Conservation (phyloP, 495 filamentous ascomycete genomes). For the Cladorrhinum samala region DNA sequence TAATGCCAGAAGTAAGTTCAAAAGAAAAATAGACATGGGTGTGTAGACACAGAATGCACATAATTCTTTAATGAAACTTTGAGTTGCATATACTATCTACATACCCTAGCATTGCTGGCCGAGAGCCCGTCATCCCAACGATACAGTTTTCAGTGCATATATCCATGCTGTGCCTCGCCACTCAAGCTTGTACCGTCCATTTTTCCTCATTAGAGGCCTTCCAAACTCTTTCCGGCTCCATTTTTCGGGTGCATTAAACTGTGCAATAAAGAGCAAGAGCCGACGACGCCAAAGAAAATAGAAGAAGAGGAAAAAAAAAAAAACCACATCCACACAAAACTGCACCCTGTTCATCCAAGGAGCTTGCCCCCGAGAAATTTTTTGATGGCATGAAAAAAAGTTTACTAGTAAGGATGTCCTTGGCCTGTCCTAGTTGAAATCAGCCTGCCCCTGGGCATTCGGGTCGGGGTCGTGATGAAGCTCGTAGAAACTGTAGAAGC, state of each 20-base stretch:
- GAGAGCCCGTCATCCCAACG: too few species aligned
- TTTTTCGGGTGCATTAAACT: not conserved
- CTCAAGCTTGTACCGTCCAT: not conserved
- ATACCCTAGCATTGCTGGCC: too few species aligned
- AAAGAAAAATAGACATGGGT: not conserved
- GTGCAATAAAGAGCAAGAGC: not conserved
- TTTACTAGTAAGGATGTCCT: not conserved
- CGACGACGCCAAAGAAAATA: not conserved
- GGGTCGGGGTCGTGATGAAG: constrained; percentile 49
- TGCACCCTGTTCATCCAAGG: not conserved
- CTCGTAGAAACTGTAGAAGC: constrained; percentile 60
- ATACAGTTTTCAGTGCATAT: not conserved
- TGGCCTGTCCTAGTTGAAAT: constrained; percentile 31
- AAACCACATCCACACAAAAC: too few species aligned
- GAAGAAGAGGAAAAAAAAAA: too few species aligned
- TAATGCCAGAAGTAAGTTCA: too few species aligned
- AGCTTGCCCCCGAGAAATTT: not conserved
- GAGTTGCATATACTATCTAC: not conserved
- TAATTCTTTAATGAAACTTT: too few species aligned
- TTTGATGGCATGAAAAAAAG: not conserved
- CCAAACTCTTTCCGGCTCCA: not conserved
- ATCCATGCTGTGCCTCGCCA: not conserved
- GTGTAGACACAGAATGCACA: not conserved
- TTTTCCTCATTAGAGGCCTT: not conserved
- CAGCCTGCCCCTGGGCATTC: constrained; percentile 35